phyloP scores from a whole-genome alignment of 352 stramenopile species.

The Globisporangium cylindrosporum region DNA sequence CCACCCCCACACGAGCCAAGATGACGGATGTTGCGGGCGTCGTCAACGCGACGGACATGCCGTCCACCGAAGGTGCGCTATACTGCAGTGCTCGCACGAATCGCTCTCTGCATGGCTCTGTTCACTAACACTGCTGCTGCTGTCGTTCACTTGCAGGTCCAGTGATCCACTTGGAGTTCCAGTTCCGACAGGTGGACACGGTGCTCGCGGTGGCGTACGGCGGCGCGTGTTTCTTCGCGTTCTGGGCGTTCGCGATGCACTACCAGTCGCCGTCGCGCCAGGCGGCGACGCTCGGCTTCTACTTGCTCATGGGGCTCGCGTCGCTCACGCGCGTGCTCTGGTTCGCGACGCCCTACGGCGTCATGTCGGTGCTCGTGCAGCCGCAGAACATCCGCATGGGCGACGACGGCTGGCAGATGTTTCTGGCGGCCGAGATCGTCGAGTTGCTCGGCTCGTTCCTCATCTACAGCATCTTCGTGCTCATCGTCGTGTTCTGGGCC shows the following conservation, averaged over 20 bases:
- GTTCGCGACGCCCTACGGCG: conserved; percentile 75
- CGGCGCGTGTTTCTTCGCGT: conserved; percentile 73
- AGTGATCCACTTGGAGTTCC: conserved; percentile 72
- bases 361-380: conserved; percentile 65
- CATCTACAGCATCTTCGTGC: conserved; percentile 97
- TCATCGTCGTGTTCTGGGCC: conserved; percentile 97
- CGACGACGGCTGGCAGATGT: conserved; percentile 58
- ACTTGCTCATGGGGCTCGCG: conserved; percentile 67
- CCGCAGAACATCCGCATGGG: conserved; percentile 56
- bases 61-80: conserved; percentile 16
- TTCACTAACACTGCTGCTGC: background rate
- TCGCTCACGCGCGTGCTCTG: conserved; percentile 63
- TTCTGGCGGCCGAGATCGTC: conserved; percentile 85
- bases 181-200: conserved; percentile 80
- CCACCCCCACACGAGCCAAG: background rate
- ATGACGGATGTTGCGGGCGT: background rate
- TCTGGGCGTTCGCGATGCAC: conserved; percentile 78
- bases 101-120: background rate
- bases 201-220: conserved; percentile 73
- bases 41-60: conserved; percentile 1
- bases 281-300: conserved; percentile 77
- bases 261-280: conserved; percentile 52
- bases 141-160: conserved; percentile 25
- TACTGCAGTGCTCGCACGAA: background rate
- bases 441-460: conserved; percentile 90